phyloP scores from a whole-genome alignment of 495 filamentous ascomycete species.

The Daldinia grandis region DNA sequence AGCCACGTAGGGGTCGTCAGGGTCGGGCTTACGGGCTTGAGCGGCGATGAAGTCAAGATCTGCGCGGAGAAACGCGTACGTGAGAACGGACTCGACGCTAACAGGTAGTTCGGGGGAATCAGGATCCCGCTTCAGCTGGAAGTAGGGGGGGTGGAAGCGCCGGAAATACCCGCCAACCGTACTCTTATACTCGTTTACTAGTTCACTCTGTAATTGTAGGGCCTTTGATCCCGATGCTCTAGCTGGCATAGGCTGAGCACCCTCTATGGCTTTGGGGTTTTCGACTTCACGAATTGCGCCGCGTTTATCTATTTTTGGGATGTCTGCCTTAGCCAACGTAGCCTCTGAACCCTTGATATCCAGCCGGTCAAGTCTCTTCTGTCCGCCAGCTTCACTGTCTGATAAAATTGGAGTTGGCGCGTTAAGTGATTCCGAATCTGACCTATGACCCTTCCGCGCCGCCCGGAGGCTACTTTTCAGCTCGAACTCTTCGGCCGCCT shows the following conservation, averaged over 20 bases:
- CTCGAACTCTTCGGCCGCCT: constrained; percentile 75
- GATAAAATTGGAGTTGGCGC: constrained; percentile 8
- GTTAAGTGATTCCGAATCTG: constrained; percentile 11
- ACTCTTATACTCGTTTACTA: constrained; percentile 80
- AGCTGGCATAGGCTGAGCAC: constrained; percentile 45
- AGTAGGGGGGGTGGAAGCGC: constrained; percentile 80
- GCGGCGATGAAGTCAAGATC: constrained; percentile 93
- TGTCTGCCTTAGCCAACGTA: constrained; percentile 42
- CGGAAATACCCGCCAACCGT: constrained; percentile 94
- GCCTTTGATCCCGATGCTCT: constrained; percentile 55
- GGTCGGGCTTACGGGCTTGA: constrained; percentile 77
- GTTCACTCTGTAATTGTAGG: constrained; percentile 67
- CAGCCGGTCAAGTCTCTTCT: constrained; percentile 44
- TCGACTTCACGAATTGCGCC: constrained; percentile 41
- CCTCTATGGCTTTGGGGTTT: constrained; percentile 41
- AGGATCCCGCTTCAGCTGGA: constrained; percentile 47
- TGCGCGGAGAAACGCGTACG: constrained; percentile 89
- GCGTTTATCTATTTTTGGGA: constrained; percentile 43
- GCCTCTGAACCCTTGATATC: constrained; percentile 52
- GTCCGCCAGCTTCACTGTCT: constrained; percentile 31
- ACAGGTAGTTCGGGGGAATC: constrained; percentile 42
- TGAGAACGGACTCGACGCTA: constrained; percentile 71
- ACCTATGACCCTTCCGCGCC: constrained; percentile 18
- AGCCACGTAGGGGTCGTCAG: constrained; percentile 69
- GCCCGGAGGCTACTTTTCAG: constrained; percentile 72